Evolutionary conservation across 176 grass and related monocot genomes (phyloP).

Genomic region (Melocanna baccifera): DNA sequence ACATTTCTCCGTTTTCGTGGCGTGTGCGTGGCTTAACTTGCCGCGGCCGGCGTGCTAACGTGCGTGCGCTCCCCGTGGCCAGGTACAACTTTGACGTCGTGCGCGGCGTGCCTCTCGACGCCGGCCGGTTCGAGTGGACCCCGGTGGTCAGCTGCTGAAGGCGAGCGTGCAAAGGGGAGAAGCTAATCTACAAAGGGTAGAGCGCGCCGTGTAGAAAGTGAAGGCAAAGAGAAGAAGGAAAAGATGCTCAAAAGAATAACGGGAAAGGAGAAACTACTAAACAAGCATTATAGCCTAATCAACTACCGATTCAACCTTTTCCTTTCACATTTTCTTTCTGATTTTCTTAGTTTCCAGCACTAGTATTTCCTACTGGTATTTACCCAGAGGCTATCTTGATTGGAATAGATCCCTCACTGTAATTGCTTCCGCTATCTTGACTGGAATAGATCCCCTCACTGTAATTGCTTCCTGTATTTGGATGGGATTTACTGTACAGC

Average conservation of each 20-base stretch:
- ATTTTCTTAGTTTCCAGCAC: neutral
- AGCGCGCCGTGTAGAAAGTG: constrained; percentile 20
- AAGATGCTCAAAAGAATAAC: constrained; percentile 40
- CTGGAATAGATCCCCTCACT: constrained; percentile 28
- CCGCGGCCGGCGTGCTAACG: constrained; percentile 26
- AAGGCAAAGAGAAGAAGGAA: constrained; percentile 9
- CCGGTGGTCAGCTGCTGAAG: constrained; percentile 44
- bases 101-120: constrained; percentile 54
- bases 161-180: constrained; percentile 22
- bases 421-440: constrained; percentile 32
- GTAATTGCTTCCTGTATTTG: constrained; percentile 45
- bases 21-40: neutral
- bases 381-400: constrained; percentile 27
- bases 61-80: neutral
- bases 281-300: constrained; percentile 49
- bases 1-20: neutral
- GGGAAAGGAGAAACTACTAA: constrained; percentile 39
- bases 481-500: constrained; percentile 68
- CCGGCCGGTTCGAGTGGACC: constrained; percentile 73
- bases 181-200: constrained; percentile 17
- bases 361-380: constrained; percentile 17
- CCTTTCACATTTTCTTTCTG: neutral
- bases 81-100: constrained; percentile 90
- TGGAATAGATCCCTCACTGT: constrained; percentile 33
- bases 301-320: constrained; percentile 44